Conservation (phyloP, 1,284 basidiomycete genomes). For the Leccinum fallax region DNA sequence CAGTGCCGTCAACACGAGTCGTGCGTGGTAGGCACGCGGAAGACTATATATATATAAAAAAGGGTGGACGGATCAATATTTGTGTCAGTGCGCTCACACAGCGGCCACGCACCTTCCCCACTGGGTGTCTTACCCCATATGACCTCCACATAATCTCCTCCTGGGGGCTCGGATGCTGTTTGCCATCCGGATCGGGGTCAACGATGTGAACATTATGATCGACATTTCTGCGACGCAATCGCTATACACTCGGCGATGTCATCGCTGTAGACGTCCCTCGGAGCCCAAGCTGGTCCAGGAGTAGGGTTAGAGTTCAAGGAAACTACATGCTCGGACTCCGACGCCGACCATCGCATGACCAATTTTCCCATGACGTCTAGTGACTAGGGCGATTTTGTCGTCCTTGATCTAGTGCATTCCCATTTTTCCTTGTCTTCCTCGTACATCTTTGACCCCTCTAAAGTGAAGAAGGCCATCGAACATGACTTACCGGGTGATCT, state of each 20-base stretch:
- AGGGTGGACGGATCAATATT: conserved; percentile 5
- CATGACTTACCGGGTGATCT: too few species aligned
- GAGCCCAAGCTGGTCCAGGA: background rate
- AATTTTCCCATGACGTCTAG: too few species aligned
- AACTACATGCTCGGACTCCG: background rate
- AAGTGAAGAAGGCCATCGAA: too few species aligned
- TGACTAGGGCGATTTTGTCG: too few species aligned
- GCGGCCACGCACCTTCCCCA: conserved; percentile 62
- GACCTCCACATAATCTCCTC: conserved; percentile 46
- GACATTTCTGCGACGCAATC: conserved; percentile 27
- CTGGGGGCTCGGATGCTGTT: conserved; percentile 9
- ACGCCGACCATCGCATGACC: background rate
- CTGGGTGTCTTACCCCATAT: conserved; percentile 88
- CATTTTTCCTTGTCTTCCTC: too few species aligned
- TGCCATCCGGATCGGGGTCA: conserved; percentile 11
- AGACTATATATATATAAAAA: conserved; percentile 30
- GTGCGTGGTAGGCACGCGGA: conserved; percentile 42
- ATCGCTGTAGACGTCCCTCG: conserved; percentile 11
- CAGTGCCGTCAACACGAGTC: conserved; percentile 87
- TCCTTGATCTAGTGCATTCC: too few species aligned
- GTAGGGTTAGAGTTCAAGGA: too few species aligned
- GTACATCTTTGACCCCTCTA: too few species aligned
- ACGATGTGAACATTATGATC: conserved; percentile 5
- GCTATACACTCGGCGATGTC: conserved; percentile 15
- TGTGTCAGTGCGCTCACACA: background rate